Evolutionary conservation across 306 rosid species (phyloP), one percentile per base, ranked within the genome.

Genomic region (Geum urbanum): DNA sequence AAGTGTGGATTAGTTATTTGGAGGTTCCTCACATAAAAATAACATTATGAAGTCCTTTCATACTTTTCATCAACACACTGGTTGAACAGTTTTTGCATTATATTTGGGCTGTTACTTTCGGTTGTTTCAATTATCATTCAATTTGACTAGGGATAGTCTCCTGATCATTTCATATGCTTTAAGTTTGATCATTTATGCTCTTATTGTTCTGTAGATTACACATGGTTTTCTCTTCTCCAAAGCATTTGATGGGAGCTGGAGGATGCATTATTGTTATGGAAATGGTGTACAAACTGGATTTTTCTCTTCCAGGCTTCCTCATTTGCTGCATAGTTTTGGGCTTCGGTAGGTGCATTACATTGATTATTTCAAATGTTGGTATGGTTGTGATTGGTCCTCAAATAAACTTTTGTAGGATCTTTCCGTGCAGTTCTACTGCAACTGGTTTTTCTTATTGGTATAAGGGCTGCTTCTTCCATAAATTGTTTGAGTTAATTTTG

Each of bases 161-260:
- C 5, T 51, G 58, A 16, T 37, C 27, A 67, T 7, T 16, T 20
- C 18, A 22, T 41, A 53, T 52, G 24, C 45, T 13, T 41, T 24
- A 44, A 5, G 13, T 43, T 43, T 50, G 35, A 39, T 50, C 63
- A 50, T 40, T 47, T 58, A 13, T 73, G 57, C 14, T 73, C 70
- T 35, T 63, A 46, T 50, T 46, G 60, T 5, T 32, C 48, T 87
- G 86, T 77, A 95, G 99, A 74, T 86, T 95, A 79, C 99, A 91
- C 86, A 81, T 89, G 97, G 97, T 95, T 78, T 91, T 95, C 81
- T 91, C 97, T 70, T 91, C 99, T 32, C 97, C 99, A 43, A 89
- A 95, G 74, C 99, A 95, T 87, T 82, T 95, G 73, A 79, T 86
- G 86, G 96, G 64, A n/a, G 96, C 97, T 76, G 88, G 91, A 72